Evolutionary conservation across 2,329 filamentous ascomycete species (phyloP), one percentile per base, ranked within the genome.

Genomic region (Aspergillus piperis): DNA sequence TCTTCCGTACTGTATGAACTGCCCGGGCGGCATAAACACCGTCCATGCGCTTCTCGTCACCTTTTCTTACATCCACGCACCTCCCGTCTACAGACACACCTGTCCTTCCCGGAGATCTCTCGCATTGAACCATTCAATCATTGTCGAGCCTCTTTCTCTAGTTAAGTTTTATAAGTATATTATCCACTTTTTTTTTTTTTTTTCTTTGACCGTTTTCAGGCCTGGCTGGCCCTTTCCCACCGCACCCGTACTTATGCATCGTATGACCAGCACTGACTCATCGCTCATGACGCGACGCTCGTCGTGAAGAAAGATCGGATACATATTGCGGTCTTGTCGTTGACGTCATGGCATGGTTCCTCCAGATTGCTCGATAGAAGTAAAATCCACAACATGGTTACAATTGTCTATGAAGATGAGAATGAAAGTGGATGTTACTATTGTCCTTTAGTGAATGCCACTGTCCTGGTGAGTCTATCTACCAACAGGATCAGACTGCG

Each of bases 1-100:
- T 25, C 55, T 63, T 64, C 62, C 62, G 62, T 36, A 1, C 32
- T 36, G 32, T 61, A 56, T 44, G 58, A 63, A 61, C 61, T 39
- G 39, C 59, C 52, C 44, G 30, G 30, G 39, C 32, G 32, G 23
- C 57, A 27, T 7, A 17, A 36, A 30, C 23, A 30, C 41, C 41
- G 41, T 36, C 41, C 41, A 44, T 42, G 41, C 41, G 19, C 19
- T 44, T 44, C 41, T 44, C n/a, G 47, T 30, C 44, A n/a, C 23
- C 15, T 13, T 50, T 13, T 13, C 32, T 36, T 50, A 50, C 27
- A 8, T 10, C 11, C 47, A 50, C 47, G 47, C 47, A 50, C 47
- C 27, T 30, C 47, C 8, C 23, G 13, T 11, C 8, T 50, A 10
- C 15, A 30, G 7, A 21, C 47, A 50, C 47, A 17, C 2, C 15